Base-by-base conservation (phyloP, 2,329 filamentous ascomycete species). In the Pseudogymnoascus sp. region DNA sequence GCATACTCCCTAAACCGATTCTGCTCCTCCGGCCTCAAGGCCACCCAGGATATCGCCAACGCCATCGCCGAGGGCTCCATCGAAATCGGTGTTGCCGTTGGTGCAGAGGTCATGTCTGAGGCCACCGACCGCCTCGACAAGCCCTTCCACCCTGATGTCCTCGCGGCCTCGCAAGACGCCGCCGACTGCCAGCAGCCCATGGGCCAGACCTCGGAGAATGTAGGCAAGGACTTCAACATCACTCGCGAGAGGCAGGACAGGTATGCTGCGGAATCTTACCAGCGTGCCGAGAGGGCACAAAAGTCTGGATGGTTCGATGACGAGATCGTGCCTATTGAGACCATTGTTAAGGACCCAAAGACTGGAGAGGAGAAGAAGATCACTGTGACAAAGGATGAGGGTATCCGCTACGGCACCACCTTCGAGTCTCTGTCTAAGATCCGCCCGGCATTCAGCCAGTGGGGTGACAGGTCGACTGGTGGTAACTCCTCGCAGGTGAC, bases 151-250 rank as follows among this genome's bases (percentile, higher is more conserved):
- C 86, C 88, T 67, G 86, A 88, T 67, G 86, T 97, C 65, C 79
- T 90, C 79, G 69, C 79, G 82, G 72, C 89, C 83, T 60, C 59
- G 78, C 88, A 91, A 74, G 91, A 97, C 73, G 84, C 91, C 0
- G 77, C 77, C 56, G 93, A 97, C 78, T 95, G 92, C 82, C 85
- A 93, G 85, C 85, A 92, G 82, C 90, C 93, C 68, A 99, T 99
- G 95, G 95, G 95, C 21, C 96, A 96, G 85, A 99, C 95, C 2
- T 93, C 89, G 65, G 95, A 99, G 81, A 97, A 97, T 74, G 92
- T 99, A 29, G 91, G 88, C 70, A 86, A 86, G 59, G 95, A 97
- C 78, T 97, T 97, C 76, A 85, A 88, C 73, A 88, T 99, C 74
- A 79, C 85, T 1, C 85, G 95, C 65, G 87, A 93, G 73, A 78